A percentile compares a stretch with the other conserved stretches of the same genome.
Evolutionary conservation across 2,329 filamentous ascomycete species (phyloP).

Genomic region (Verticillium nubilum): DNA sequence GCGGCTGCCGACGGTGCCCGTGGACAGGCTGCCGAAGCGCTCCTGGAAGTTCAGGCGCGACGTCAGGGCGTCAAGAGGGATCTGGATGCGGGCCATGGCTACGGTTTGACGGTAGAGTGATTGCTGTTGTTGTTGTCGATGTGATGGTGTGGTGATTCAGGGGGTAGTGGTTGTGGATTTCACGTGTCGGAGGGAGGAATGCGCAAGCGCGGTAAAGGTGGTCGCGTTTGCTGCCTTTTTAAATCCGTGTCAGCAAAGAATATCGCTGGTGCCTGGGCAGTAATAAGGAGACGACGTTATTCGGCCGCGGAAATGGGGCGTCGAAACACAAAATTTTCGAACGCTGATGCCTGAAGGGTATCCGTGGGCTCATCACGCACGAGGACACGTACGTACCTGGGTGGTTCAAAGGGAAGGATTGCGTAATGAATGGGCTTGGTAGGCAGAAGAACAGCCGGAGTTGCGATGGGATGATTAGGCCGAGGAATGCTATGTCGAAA

Average conservation of each 20-base stretch:
- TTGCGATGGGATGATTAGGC: not conserved
- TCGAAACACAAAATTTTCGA: not conserved
- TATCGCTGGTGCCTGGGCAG: not conserved
- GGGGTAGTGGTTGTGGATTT: not conserved
- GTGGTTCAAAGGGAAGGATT: not conserved
- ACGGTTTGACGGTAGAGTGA: not conserved
- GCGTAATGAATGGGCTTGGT: not conserved
- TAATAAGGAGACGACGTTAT: not conserved
- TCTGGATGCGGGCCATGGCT: conserved; percentile 82
- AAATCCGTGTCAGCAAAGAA: not conserved
- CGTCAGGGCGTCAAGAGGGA: conserved; percentile 86
- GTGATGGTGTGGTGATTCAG: not conserved
- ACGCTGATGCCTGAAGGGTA: not conserved
- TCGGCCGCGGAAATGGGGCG: not conserved
- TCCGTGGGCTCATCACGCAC: not conserved
- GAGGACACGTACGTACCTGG: not conserved
- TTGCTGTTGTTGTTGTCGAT: not conserved
- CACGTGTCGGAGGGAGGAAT: not conserved
- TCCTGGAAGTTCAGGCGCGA: conserved; percentile 82
- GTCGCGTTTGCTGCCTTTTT: not conserved
- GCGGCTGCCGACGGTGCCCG: conserved; percentile 70
- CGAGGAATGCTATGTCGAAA: not conserved
- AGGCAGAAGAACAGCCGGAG: not conserved
- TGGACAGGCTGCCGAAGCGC: conserved; percentile 78
- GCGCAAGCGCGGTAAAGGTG: not conserved